Base-by-base conservation (phyloP, 768 basidiomycete species). In the Asterophora lycoperdoides region DNA sequence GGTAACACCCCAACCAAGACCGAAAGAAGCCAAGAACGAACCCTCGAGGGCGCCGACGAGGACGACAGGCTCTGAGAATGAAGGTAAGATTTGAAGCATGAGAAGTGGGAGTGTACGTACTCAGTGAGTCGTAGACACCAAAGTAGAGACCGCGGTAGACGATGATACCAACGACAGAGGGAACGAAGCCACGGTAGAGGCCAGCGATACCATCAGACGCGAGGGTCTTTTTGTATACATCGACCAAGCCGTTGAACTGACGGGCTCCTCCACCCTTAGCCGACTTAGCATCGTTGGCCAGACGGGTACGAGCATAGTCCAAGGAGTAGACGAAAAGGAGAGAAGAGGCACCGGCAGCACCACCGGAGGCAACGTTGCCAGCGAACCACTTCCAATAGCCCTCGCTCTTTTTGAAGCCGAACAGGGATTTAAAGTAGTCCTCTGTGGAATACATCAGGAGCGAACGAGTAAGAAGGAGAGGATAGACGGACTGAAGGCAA, bases 111-210 rank as follows among this genome's bases (percentile, higher is more conserved):
- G n/a, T 26, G n/a, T 8, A 83, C 89, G 52, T 65, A 91, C 89
- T 93, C 58, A 93, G 81, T 26, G 89, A 93, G 66, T 93, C 90
- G 67, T 93, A 96, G 71, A 92, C 84, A 88, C 93, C 93, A 66
- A 96, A 96, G 79, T 93, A 96, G 68, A 97, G 90, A 84, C 95
- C 95, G 76, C 95, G 93, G 81, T 98, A 98, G 68, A 98, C 95
- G 62, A 99, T 84, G 77, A 99, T 99, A 74, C 96, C 96, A 60
- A 93, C 94, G 54, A 99, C 96, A 52, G 95, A 98, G 56, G 96
- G 96, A 46, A 98, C 84, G 74, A 99, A 98, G 53, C 96, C 96
- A 80, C 96, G 93, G 82, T 98, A 99, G 63, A 99, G 93, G 80
- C 96, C 96, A 55, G 88, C 92, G 62, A 99, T 76, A 84, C 96